A percentile compares a stretch with the other conserved stretches of the same genome.
These are phyloP conservation scores for Barnettozyma wickerhamii DNA, from an alignment of 805 yeast genomes.

Conservation along the genomic window DNA sequence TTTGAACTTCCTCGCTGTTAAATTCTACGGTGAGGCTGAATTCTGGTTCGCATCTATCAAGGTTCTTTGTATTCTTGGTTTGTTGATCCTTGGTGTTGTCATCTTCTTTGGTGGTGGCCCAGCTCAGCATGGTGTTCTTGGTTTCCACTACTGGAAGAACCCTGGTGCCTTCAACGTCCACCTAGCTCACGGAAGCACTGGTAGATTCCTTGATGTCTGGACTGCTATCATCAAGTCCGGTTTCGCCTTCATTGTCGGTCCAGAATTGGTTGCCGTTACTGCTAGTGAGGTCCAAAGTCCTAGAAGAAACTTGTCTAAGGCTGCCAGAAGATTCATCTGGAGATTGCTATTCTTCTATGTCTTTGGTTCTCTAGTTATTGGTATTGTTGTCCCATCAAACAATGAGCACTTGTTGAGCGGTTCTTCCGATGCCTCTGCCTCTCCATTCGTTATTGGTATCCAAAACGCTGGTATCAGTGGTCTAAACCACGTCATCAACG, in stretches of 20 bases:
- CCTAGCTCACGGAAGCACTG: conserved; percentile 50
- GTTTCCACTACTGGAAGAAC: conserved; percentile 62
- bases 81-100: conserved; percentile 51
- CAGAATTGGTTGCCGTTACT: conserved; percentile 56
- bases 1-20: conserved; percentile 53
- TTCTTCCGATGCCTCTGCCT: conserved; percentile 58
- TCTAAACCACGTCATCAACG: conserved; percentile 73
- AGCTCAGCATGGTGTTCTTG: conserved; percentile 43
- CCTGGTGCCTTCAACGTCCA: conserved; percentile 53
- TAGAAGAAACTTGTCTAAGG: conserved; percentile 57
- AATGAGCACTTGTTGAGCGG: conserved; percentile 47
- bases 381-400: conserved; percentile 59
- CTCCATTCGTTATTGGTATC: conserved; percentile 84
- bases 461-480: conserved; percentile 59
- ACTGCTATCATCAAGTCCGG: conserved; percentile 60
- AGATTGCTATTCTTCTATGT: conserved; percentile 58
- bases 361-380: conserved; percentile 63
- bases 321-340: conserved; percentile 49
- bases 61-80: conserved; percentile 59
- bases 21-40: conserved; percentile 52
- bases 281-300: conserved; percentile 59
- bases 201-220: conserved; percentile 61
- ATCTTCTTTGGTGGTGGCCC: conserved; percentile 70
- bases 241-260: conserved; percentile 59
- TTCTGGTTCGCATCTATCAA: conserved; percentile 63